Percentiles rank a stretch among this genome's conserved stretches.
Conservation (phyloP, 192 early-diverging fungal species). For the Coemansia sp. region DNA sequence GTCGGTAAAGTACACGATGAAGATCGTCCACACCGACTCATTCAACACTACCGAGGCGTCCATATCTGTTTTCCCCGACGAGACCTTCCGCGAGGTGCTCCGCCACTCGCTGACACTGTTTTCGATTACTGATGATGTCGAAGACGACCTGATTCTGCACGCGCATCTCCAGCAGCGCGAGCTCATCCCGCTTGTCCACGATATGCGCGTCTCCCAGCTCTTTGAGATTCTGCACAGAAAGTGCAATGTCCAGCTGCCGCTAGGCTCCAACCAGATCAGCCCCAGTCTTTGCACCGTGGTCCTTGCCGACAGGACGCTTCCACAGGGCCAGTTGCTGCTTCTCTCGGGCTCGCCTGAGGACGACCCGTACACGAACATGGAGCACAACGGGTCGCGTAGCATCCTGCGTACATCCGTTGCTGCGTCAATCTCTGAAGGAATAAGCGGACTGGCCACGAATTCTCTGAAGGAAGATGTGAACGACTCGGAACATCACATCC, state of each 20-base stretch:
- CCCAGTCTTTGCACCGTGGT: constrained; percentile 30
- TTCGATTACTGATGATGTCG: constrained; percentile 11
- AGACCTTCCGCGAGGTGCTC: constrained; percentile 39
- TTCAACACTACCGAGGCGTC: constrained; percentile 21
- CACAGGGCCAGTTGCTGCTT: constrained; percentile 20
- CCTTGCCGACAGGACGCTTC: constrained; percentile 28
- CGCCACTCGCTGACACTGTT: constrained; percentile 33
- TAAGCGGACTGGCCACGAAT: constrained; percentile 11
- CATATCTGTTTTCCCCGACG: constrained; percentile 31
- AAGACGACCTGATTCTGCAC: constrained; percentile 17
- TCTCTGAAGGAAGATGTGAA: background rate
- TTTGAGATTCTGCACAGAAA: constrained; percentile 29
- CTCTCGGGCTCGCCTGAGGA: constrained; percentile 19
- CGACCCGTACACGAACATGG: constrained; percentile 34
- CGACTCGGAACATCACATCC: background rate
- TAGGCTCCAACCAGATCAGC: constrained; percentile 18
- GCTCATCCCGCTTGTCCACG: constrained; percentile 21
- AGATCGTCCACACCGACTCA: constrained; percentile 27
- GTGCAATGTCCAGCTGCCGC: constrained; percentile 1
- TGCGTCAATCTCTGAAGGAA: constrained; percentile 26
- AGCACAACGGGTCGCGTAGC: constrained; percentile 17
- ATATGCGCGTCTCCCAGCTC: constrained; percentile 18
- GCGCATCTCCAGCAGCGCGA: constrained; percentile 27
- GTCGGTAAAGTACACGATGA: constrained; percentile 11
- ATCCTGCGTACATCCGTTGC: constrained; percentile 46